phyloP scores from a whole-genome alignment of 257 asterid genomes.

The Gynochthodes officinalis region DNA sequence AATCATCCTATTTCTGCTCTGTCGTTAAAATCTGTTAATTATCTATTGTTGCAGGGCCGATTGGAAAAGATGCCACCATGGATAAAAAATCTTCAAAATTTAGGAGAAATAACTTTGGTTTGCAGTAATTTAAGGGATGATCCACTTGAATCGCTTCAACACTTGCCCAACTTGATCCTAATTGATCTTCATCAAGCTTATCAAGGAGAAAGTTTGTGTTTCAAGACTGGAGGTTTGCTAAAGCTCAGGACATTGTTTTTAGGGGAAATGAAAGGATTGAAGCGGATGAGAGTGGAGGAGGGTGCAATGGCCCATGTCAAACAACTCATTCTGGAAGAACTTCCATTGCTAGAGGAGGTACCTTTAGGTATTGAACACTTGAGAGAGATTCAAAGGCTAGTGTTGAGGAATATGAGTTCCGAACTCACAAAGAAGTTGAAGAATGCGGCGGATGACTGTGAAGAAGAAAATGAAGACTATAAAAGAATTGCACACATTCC shows the following conservation, averaged over 20 bases:
- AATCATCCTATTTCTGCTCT: neutral
- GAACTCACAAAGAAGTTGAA: no score
- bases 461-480: no score
- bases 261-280: slow-evolving; percentile 10
- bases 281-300: slow-evolving; percentile 21
- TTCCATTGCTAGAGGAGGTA: slow-evolving; percentile 20
- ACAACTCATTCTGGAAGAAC: neutral
- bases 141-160: slow-evolving; percentile 27
- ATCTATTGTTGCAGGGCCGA: neutral
- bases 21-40: neutral
- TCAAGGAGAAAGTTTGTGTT: slow-evolving; percentile 27
- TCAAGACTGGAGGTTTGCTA: slow-evolving; percentile 30
- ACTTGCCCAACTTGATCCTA: slow-evolving; percentile 24
- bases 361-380: neutral
- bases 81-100: slow-evolving; percentile 22
- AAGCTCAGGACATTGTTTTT: slow-evolving; percentile 24
- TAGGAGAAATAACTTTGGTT: neutral
- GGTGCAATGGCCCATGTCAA: slow-evolving; percentile 25
- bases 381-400: no score
- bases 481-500: no score
- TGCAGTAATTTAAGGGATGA: slow-evolving; percentile 11
- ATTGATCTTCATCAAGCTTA: slow-evolving; percentile 18
- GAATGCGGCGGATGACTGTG: no score
- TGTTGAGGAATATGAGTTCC: no score
- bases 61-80: slow-evolving; percentile 29